Base-by-base conservation (phyloP, 306 rosid genomes). In the Amphicarpaea edgeworthii region DNA sequence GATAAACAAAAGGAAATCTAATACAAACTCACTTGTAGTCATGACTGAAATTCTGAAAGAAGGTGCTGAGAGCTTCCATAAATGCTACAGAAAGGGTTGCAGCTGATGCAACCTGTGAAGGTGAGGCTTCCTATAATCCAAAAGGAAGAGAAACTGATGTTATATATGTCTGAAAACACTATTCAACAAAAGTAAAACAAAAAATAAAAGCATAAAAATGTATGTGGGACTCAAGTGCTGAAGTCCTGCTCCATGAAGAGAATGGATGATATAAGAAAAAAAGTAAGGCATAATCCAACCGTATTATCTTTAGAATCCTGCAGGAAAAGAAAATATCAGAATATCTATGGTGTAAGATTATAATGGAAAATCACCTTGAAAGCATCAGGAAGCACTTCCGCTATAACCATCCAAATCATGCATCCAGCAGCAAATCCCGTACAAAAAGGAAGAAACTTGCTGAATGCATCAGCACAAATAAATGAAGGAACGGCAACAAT, bases 371-470 rank as follows among this genome's bases (percentile, higher is more conserved):
- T 63, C 84, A 92, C 99, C 99, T 96, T 90, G 77, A 96, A 96
- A 80, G 98, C 96, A 88, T 96, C 99, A 17, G 98, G 99, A 61
- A 96, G 96, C n/a, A 92, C 99, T 86, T 96, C 99, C 3, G 97
- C 99, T 72, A 93, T 70, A 78, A 96, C 99, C 99, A 96, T 96
- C 99, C 99, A 96, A 77, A 96, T 96, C 99, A 96, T 96, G 86
- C 99, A 96, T 63, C 99, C 99, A 75, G 99, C 99, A 64, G 99
- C 98, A 79, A 96, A 96, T 61, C 99, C 99, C 77, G 96, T 96
- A 79, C 99, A 96, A 55, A 92, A 96, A 72, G 99, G 99, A 74
- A 96, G 91, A 76, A 96, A 85, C 90, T 96, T 96, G 76, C 79
- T 96, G 85, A 96, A 96, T 32, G 98, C 93, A 83, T 96, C 99